These are phyloP conservation scores for Lathyrus tuberosus DNA, from an alignment of 306 rosid species.

Conservation along the genomic window DNA sequence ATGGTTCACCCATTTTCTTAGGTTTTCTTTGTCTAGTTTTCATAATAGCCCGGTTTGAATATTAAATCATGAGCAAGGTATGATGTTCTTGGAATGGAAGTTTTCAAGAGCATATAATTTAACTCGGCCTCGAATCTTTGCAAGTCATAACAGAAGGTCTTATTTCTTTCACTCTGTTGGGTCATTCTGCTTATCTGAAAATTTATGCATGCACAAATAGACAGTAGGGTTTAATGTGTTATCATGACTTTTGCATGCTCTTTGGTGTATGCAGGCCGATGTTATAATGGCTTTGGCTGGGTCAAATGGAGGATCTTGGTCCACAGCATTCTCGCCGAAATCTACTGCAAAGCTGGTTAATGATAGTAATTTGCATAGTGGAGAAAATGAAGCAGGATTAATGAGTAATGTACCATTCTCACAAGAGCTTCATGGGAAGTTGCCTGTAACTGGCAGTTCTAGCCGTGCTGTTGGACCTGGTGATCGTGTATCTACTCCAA, in stretches of 20 bases:
- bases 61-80: constrained; percentile 3
- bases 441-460: constrained; percentile 55
- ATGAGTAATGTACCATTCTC: constrained; percentile 49
- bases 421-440: constrained; percentile 64
- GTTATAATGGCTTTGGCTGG: constrained; percentile 97
- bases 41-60: constrained; percentile 13
- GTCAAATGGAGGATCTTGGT: constrained; percentile 98
- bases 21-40: constrained; percentile 10
- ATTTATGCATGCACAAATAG: constrained; percentile 9
- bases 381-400: constrained; percentile 67
- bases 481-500: constrained; percentile 54
- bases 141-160: constrained; percentile 4
- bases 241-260: constrained; percentile 30
- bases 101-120: constrained; percentile 17
- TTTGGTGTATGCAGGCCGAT: constrained; percentile 70
- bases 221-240: constrained; percentile 14
- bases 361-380: constrained; percentile 57
- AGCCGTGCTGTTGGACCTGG: constrained; percentile 50
- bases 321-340: constrained; percentile 78
- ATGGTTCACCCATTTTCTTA: constrained; percentile 3
- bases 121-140: constrained; percentile 18
- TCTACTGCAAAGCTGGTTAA: constrained; percentile 51
- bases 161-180: constrained; percentile 3
- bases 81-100: constrained; percentile 36
- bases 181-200: constrained; percentile 32